A percentile compares a stretch with the other conserved stretches of the same genome.
Evolutionary conservation across 2,329 filamentous ascomycete species (phyloP).

Genomic region (Sporothrix luriei): DNA sequence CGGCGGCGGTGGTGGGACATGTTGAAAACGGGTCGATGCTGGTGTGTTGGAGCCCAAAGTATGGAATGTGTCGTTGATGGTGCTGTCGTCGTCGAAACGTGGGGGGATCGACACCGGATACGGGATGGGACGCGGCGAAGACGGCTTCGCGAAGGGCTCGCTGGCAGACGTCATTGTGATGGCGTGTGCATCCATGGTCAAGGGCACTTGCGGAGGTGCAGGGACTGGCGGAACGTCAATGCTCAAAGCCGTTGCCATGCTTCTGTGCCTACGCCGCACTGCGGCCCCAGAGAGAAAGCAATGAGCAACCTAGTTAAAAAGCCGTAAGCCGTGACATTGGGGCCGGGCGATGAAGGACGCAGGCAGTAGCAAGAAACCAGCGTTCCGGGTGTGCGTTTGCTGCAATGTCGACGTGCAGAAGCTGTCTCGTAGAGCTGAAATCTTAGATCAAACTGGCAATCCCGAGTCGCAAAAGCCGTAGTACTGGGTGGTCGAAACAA

Average conservation of each 20-base stretch:
- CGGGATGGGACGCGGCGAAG: conserved; percentile 37
- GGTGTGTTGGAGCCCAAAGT: conserved; percentile 39
- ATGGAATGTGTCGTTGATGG: conserved; percentile 31
- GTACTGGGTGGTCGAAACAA: neutral
- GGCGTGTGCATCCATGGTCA: neutral
- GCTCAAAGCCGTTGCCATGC: conserved; percentile 43
- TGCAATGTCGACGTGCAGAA: neutral
- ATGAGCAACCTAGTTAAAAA: conserved; percentile 46
- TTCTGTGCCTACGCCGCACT: conserved; percentile 48
- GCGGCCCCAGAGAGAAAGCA: conserved; percentile 49
- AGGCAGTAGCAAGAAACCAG: neutral
- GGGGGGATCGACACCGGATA: conserved; percentile 40
- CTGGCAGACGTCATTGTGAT: conserved; percentile 24
- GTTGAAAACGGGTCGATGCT: conserved; percentile 42
- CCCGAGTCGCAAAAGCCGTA: neutral
- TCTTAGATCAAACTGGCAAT: neutral
- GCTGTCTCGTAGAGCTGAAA: neutral
- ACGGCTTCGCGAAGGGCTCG: conserved; percentile 33
- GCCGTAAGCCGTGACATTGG: conserved; percentile 47
- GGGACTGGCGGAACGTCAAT: conserved; percentile 27
- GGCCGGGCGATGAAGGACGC: conserved; percentile 10
- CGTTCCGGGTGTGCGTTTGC: conserved; percentile 1
- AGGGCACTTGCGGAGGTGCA: neutral
- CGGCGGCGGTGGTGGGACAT: conserved; percentile 51
- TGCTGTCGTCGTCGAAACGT: conserved; percentile 38